Evolutionary conservation across 306 rosid species (phyloP).

Genomic region (Gillenia trifoliata): DNA sequence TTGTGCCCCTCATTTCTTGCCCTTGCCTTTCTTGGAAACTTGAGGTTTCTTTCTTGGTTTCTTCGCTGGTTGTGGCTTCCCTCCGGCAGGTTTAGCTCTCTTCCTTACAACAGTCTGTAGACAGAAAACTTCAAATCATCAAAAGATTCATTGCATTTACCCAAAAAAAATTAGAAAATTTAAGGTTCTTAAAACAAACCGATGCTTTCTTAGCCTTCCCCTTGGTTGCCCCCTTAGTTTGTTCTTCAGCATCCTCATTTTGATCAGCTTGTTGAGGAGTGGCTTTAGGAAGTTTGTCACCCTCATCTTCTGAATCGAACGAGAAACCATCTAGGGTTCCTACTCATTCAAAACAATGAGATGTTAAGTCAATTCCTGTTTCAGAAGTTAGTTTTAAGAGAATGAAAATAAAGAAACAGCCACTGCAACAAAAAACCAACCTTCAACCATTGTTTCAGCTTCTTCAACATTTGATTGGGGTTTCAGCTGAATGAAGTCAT

Average conservation of each 20-base stretch:
- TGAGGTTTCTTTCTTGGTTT: constrained; percentile 60
- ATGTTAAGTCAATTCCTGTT: constrained; percentile 9
- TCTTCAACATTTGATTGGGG: constrained; percentile 73
- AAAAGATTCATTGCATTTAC: not conserved
- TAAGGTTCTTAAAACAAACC: constrained; percentile 38
- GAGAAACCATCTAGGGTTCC: constrained; percentile 95
- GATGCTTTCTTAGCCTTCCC: constrained; percentile 61
- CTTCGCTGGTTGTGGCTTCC: constrained; percentile 67
- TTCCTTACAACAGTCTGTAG: constrained; percentile 67
- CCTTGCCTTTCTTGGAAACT: constrained; percentile 58
- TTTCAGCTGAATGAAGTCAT: constrained; percentile 89
- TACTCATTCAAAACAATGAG: constrained; percentile 31
- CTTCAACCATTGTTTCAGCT: constrained; percentile 99
- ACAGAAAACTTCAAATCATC: constrained; percentile 15
- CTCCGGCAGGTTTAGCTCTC: constrained; percentile 61
- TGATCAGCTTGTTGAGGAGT: constrained; percentile 44
- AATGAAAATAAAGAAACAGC: constrained; percentile 15
- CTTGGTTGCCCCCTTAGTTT: constrained; percentile 40
- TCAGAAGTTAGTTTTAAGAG: not conserved
- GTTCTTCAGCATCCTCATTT: constrained; percentile 51
- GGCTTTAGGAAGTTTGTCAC: constrained; percentile 55
- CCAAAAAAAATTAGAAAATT: not conserved
- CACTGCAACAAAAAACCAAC: constrained; percentile 29
- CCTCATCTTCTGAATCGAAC: constrained; percentile 93
- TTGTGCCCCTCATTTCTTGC: constrained; percentile 51